A percentile compares a stretch with the other conserved stretches of the same genome.
Conservation (phyloP, 129 eudicot species). For the Helianthus tuberosus region DNA sequence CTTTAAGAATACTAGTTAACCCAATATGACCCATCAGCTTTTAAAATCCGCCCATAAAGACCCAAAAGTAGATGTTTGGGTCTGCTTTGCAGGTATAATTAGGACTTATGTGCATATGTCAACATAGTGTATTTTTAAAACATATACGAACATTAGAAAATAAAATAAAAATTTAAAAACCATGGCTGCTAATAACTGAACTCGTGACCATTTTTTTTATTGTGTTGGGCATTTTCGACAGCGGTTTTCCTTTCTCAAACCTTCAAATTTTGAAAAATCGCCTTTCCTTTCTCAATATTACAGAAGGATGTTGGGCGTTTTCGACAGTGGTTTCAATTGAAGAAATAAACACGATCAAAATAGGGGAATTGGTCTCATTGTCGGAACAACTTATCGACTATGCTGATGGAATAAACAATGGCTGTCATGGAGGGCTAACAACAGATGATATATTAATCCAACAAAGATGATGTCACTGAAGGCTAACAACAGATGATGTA, state of each 20-base stretch:
- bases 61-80: too few species aligned
- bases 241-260: neutral
- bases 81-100: too few species aligned
- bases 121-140: neutral
- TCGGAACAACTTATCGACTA: slow-evolving; percentile 79
- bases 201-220: too few species aligned
- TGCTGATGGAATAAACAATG: slow-evolving; percentile 46
- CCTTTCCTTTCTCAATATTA: neutral
- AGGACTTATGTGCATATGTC: neutral
- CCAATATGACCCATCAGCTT: too few species aligned
- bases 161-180: too few species aligned
- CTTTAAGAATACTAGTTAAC: too few species aligned
- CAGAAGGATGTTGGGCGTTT: slow-evolving; percentile 85
- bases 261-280: neutral
- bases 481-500: slow-evolving; percentile 35
- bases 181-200: too few species aligned
- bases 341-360: slow-evolving; percentile 66
- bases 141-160: too few species aligned
- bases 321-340: slow-evolving; percentile 67
- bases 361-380: slow-evolving; percentile 46
- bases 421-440: slow-evolving; percentile 73
- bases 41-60: too few species aligned
- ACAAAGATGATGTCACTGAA: slow-evolving; percentile 48
- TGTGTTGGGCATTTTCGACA: too few species aligned
- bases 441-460: too few species aligned